Base-by-base conservation (phyloP, 1,284 basidiomycete genomes). In the Pseudozyma sp. region DNA sequence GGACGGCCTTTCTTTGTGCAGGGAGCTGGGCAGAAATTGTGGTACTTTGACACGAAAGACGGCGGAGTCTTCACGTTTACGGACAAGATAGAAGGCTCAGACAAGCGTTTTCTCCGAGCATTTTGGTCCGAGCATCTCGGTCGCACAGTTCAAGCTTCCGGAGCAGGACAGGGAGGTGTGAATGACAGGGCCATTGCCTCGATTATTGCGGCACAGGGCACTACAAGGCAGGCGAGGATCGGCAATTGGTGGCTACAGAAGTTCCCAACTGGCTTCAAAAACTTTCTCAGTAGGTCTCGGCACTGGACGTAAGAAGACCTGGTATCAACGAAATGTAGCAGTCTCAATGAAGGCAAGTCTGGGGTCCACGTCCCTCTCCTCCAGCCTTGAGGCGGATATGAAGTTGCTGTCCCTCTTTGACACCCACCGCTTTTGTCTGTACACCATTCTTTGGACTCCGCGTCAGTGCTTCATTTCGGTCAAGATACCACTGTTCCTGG, bases 21-120 rank as follows among this genome's bases (percentile, higher is more conserved):
- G 19, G 56, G 56, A 4, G 35, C 43, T 1, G 17, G 10, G 1
- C 43, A 44, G 4, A 60, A 60, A 44, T 24, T 60, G 13, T 67
- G 56, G 52, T 67, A 47, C 40, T 60, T 67, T 17, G 43, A 59
- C 33, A 60, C 48, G 0, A 33, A 46, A 35, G 57, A 60, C 10
- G 53, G 53, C 5, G 43, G 47, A 19, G 8, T 9, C 8, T 67
- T 48, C 16, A 51, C 48, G 0, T 50, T 40, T n/a, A 67, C 64
- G 7, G 53, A 67, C 33, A 40, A 19, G 30, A 13, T 60, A 17
- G n/a, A 17, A 14, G 13, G 13, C 24, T 30, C 37, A 16, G 64
- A 67, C 2, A 49, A 29, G 37, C 35, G 29, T 4, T 35, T 35
- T 24, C 46, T 60, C 10, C 42, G 33, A 33, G 33, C 16, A 4